Evolutionary conservation across 1,284 basidiomycete genomes (phyloP), one percentile per base, ranked within the genome.

Genomic region (Hemileia vastatrix): DNA sequence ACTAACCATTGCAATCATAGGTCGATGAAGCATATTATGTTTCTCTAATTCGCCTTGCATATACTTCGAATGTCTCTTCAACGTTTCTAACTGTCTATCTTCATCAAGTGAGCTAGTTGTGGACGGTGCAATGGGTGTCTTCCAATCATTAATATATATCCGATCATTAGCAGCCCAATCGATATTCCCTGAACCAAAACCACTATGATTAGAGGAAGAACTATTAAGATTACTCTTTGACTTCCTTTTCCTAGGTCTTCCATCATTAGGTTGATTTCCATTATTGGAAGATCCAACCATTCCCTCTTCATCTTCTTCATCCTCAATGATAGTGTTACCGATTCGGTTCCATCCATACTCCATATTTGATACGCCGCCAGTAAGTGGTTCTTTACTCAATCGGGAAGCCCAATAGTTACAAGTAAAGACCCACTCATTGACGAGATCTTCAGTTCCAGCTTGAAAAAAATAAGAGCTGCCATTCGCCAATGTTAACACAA

Each of bases 331-430:
- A 15, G 80, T 76, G 58, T 87, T 85, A 13, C 79, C 70, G 9
- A 87, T 81, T 43, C 88, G 83, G 73, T 86, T 93, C 94, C 94
- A 98, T 8, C 94, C 94, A 72, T 98, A 97, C 76, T 98, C 95
- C 87, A 97, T 94, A 77, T 98, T 98, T 52, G 90, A 92, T 1
- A 97, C 91, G 31, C 93, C 94, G 2, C 93, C 94, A 1, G 87
- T 82, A 2, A 98, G 81, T 0, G 94, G 94, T 72, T 95, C 91
- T 70, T 93, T 91, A 76, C 88, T 91, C 67, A 84, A 86, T 33
- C 93, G 81, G 0, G 94, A 94, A 0, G 94, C 90, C 92, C 93
- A 97, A 76, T 97, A 97, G 78, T 97, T 98, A 82, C 93, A 97
- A 0, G 94, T 95, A 33, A 87, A 86, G 6, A 96, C 92, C 94